phyloP scores from a whole-genome alignment of 352 stramenopile species.

The Pythium brassicae region DNA sequence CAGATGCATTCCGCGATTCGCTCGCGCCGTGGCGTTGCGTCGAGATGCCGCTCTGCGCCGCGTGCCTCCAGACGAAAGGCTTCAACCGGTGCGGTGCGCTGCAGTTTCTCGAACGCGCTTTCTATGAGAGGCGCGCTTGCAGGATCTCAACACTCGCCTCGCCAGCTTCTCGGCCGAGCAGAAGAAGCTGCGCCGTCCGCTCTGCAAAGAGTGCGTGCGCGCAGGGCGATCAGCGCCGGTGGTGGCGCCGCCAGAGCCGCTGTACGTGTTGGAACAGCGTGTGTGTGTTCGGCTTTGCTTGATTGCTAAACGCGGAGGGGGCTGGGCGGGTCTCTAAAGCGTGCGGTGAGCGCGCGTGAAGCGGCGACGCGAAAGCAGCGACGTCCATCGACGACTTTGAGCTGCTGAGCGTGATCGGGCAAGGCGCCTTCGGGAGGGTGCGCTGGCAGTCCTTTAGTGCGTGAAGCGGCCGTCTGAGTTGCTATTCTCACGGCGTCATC shows the following conservation, averaged over 20 bases:
- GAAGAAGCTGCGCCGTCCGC: conserved; percentile 34
- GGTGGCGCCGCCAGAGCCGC: conserved; percentile 4
- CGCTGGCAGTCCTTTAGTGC: too few species aligned
- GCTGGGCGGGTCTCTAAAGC: too few species aligned
- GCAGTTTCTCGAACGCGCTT: neutral
- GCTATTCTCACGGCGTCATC: too few species aligned
- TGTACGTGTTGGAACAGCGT: conserved; percentile 4
- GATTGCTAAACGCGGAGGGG: too few species aligned
- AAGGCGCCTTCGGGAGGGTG: conserved; percentile 75
- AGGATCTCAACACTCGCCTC: neutral
- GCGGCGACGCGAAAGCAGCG: conserved; percentile 27
- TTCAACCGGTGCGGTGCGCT: conserved; percentile 33
- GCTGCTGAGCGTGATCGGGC: conserved; percentile 94
- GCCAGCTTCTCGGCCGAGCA: conserved; percentile 59
- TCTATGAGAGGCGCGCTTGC: neutral
- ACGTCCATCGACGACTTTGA: conserved; percentile 94
- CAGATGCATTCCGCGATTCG: neutral
- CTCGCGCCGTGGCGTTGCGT: neutral
- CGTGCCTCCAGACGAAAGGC: conserved; percentile 65
- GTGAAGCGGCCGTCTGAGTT: too few species aligned
- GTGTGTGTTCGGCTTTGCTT: neutral
- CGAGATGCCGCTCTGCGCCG: conserved; percentile 66
- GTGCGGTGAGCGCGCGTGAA: neutral
- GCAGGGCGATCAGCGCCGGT: conserved; percentile 17
- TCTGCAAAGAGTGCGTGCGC: conserved; percentile 78